Evolutionary conservation across 2,329 filamentous ascomycete genomes (phyloP), one percentile per base, ranked within the genome.

Genomic region (Fusarium praegraminearum): DNA sequence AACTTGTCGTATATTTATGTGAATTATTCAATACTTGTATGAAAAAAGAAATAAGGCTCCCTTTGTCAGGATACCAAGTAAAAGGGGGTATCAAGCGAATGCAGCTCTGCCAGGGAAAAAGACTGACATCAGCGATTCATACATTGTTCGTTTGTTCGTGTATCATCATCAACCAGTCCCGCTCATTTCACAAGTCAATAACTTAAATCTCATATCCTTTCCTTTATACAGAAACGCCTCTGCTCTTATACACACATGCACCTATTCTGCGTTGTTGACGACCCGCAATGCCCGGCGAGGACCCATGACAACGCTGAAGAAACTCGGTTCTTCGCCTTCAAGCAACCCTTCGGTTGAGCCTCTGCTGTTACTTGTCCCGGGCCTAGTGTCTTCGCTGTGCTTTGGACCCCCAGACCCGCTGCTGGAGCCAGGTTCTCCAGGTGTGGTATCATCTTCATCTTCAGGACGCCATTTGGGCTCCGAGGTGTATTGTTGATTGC

Each of bases 301-400:
- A 65, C 90, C 90, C 78, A 93, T 78, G 73, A 92, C 79, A 30
- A 92, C 89, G 51, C 85, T 91, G 77, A 91, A 89, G 79, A 93
- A 93, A 61, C 86, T 91, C 63, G 91, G 91, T 76, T 93, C 89
- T 64, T 87, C 84, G 0, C 87, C 88, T 5, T 82, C 83, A 18
- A 91, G 74, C 66, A 92, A 73, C 2, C 74, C 74, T 47, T 76
- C 74, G 1, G 73, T 73, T 72, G 90, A 88, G 58, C 89, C 88
- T 52, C 76, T 54, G 65, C 75, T 74, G 33, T 71, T 52, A 51
- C 73, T 74, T 35, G 68, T 77, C 24, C 67, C 72, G 43, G 71
- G 73, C 47, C 75, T 71, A 46, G 72, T 68, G 52, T 77, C 70
- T 44, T 77, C 70, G 60, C 76, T 62, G 36, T 67, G 72, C 57